Conservation (phyloP, 1,139 yeast species). For the Scheffersomyces lignicola region DNA sequence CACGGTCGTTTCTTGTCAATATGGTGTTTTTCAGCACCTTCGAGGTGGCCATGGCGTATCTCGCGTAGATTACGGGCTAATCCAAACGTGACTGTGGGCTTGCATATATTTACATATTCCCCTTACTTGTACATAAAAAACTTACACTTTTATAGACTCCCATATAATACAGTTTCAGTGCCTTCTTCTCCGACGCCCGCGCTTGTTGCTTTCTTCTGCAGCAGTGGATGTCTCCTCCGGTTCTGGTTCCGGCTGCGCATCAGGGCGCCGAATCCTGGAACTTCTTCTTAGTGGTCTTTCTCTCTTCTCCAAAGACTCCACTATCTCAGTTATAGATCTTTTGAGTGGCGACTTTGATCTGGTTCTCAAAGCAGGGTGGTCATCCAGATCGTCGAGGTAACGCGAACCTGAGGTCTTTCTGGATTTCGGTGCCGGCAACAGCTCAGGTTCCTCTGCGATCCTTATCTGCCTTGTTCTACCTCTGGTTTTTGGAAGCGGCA, state of each 20-base stretch:
- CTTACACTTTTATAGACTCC: conserved; percentile 2
- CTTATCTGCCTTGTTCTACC: conserved; percentile 5
- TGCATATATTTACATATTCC: conserved; percentile 3
- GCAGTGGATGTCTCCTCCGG: conserved; percentile 7
- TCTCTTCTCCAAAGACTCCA: conserved; percentile 11
- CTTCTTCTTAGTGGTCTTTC: conserved; percentile 8
- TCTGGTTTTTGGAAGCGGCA: conserved; percentile 4
- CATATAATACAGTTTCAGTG: not conserved
- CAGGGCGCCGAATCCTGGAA: conserved; percentile 6
- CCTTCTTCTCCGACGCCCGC: conserved; percentile 16
- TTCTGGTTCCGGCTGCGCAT: conserved; percentile 1
- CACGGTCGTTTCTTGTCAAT: conserved; percentile 70
- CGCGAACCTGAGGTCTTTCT: conserved; percentile 4
- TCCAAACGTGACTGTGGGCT: not conserved
- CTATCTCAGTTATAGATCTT: conserved; percentile 29
- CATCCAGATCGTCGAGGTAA: conserved; percentile 11
- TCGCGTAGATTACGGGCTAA: conserved; percentile 8
- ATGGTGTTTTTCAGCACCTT: conserved; percentile 74
- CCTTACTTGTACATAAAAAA: conserved; percentile 4
- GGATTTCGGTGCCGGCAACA: not conserved
- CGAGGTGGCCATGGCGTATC: conserved; percentile 62
- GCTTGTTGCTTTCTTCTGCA: not conserved
- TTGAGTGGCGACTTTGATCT: conserved; percentile 46
- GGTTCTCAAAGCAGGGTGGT: conserved; percentile 40
- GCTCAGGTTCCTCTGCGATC: conserved; percentile 1